Conservation (phyloP, 768 basidiomycete species). For the Lentinula aciculospora region DNA sequence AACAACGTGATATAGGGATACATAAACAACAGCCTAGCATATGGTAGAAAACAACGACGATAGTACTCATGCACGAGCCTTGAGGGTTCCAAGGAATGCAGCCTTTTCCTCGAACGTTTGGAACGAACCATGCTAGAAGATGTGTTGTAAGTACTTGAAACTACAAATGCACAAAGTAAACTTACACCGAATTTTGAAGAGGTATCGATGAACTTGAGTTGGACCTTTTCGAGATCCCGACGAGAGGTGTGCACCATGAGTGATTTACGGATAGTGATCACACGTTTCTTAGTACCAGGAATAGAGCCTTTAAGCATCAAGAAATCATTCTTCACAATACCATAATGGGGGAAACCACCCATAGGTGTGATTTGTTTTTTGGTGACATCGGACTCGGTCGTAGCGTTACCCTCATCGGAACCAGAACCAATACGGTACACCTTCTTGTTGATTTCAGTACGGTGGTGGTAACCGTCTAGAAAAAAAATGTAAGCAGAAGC, state of each 20-base stretch:
- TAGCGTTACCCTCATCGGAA: slow-evolving; percentile 73
- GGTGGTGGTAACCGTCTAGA: slow-evolving; percentile 95
- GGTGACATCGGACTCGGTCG: slow-evolving; percentile 92
- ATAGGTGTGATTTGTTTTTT: slow-evolving; percentile 92
- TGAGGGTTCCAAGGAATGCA: slow-evolving; percentile 91
- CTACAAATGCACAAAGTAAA: slow-evolving; percentile 16
- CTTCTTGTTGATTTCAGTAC: slow-evolving; percentile 98
- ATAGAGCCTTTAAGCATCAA: slow-evolving; percentile 94
- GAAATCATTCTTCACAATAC: slow-evolving; percentile 98
- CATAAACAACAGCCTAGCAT: neutral
- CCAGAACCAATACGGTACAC: slow-evolving; percentile 91
- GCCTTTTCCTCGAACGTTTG: slow-evolving; percentile 96
- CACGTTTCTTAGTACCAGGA: slow-evolving; percentile 96
- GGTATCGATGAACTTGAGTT: slow-evolving; percentile 98
- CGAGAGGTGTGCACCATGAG: slow-evolving; percentile 95
- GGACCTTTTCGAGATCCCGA: slow-evolving; percentile 95
- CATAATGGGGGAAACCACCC: slow-evolving; percentile 99
- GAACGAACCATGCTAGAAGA: slow-evolving; percentile 83
- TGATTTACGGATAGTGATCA: slow-evolving; percentile 95
- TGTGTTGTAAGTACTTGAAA: slow-evolving; percentile 6
- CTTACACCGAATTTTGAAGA: slow-evolving; percentile 94
- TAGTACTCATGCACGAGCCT: slow-evolving; percentile 26
- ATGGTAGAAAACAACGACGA: slow-evolving; percentile 23
- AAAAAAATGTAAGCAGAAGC: neutral
- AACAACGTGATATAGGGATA: neutral